These are phyloP conservation scores for Phytophthora citrophthora DNA, from an alignment of 352 stramenopile species.

Conservation along the genomic window DNA sequence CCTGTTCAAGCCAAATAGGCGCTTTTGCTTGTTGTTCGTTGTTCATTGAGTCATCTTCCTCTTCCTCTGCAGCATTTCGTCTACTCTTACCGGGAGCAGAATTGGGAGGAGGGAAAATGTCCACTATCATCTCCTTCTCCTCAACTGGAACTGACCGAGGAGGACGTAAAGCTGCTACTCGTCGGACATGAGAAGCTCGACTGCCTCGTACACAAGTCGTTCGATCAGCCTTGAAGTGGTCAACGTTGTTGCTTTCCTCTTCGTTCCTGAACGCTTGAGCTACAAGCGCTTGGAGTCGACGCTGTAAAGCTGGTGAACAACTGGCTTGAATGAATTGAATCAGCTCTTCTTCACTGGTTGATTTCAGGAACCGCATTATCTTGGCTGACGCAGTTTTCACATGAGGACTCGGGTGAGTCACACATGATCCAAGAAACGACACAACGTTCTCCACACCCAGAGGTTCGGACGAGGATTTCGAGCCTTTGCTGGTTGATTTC, in stretches of 20 bases:
- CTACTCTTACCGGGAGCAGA: constrained; percentile 69
- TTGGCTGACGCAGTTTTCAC: constrained; percentile 47
- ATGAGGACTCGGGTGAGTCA: constrained; percentile 58
- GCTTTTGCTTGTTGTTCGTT: constrained; percentile 31
- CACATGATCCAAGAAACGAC: constrained; percentile 71
- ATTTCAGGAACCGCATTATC: constrained; percentile 54
- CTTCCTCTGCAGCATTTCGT: constrained; percentile 28
- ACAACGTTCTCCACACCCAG: constrained; percentile 75
- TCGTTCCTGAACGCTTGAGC: constrained; percentile 24
- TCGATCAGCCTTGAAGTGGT: constrained; percentile 63
- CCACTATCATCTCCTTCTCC: constrained; percentile 61
- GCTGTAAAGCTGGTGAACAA: constrained; percentile 65
- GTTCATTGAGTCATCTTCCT: constrained; percentile 44
- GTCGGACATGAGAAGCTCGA: constrained; percentile 74
- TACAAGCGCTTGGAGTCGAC: constrained; percentile 60
- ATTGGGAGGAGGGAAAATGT: constrained; percentile 73
- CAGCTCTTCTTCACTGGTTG: constrained; percentile 42
- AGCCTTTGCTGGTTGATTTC: constrained; percentile 3
- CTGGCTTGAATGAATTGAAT: constrained; percentile 56
- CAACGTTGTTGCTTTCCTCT: constrained; percentile 54
- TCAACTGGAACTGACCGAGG: constrained; percentile 72
- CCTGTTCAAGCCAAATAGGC: constrained; percentile 68
- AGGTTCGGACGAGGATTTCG: constrained; percentile 39
- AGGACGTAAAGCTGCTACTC: constrained; percentile 69
- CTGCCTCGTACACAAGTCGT: constrained; percentile 70